Percentiles rank a stretch among this genome's conserved stretches.
phyloP scores from a whole-genome alignment of 139 green algal species.

The Trebouxia sp. region DNA sequence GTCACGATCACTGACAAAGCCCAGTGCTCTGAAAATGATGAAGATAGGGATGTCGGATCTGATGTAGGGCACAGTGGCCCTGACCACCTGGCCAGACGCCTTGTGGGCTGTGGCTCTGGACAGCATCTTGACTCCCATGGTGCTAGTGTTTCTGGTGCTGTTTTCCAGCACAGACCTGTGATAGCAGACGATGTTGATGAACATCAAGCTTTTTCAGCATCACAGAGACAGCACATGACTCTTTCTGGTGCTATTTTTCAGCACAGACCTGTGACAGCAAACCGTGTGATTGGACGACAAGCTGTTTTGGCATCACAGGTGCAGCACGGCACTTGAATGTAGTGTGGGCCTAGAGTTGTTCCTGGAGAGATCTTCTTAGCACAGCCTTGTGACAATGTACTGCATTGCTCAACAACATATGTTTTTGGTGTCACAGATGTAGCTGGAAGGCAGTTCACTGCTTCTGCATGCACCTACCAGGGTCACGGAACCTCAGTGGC shows the following conservation, averaged over 20 bases:
- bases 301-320: neutral
- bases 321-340: too few relatives aligned
- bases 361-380: slow-evolving; percentile 82
- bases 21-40: slow-evolving; percentile 88
- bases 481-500: too few relatives aligned
- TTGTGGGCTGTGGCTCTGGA: slow-evolving; percentile 50
- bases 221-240: too few relatives aligned
- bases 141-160: slow-evolving; percentile 74
- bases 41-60: slow-evolving; percentile 85
- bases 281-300: neutral
- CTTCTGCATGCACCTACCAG: too few relatives aligned
- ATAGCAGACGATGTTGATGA: neutral
- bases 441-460: too few relatives aligned
- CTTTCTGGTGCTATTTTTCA: slow-evolving; percentile 85
- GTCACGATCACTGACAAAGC: slow-evolving; percentile 80
- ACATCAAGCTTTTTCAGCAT: neutral
- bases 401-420: too few relatives aligned
- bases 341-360: too few relatives aligned
- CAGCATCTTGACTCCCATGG: slow-evolving; percentile 89
- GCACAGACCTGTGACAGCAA: slow-evolving; percentile 65
- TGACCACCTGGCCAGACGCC: slow-evolving; percentile 58
- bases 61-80: slow-evolving; percentile 76
- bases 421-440: too few relatives aligned
- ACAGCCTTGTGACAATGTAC: slow-evolving; percentile 75
- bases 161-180: slow-evolving; percentile 85